Percentiles rank a stretch among this genome's conserved stretches.
These are phyloP conservation scores for Fusarium protoensiforme DNA, from an alignment of 2,329 filamentous ascomycete species.

Conservation along the genomic window DNA sequence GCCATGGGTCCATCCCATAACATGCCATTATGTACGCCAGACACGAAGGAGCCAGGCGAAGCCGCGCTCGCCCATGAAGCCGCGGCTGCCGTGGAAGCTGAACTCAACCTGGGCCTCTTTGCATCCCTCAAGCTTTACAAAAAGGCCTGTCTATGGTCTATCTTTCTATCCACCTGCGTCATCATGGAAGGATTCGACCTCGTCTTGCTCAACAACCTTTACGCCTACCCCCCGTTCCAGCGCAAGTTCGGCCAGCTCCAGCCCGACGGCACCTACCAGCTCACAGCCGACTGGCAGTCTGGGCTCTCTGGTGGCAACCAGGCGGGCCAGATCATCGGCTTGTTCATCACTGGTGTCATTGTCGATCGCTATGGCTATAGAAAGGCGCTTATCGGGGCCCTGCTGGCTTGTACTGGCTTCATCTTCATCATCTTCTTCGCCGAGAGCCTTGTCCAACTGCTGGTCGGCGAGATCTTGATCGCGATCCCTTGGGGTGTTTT, in stretches of 20 bases:
- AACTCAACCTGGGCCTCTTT: background rate
- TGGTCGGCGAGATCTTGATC: background rate
- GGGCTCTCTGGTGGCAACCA: background rate
- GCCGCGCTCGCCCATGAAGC: too few relatives aligned
- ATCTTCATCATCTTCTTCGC: background rate
- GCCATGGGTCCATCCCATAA: too few relatives aligned
- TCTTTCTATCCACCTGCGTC: background rate
- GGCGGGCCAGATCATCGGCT: background rate
- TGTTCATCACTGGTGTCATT: background rate
- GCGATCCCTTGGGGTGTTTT: constrained; percentile 49
- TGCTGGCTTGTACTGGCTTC: background rate
- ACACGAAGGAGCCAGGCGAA: too few relatives aligned
- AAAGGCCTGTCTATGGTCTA: background rate
- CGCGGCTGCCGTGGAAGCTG: background rate
- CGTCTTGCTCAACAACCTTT: background rate
- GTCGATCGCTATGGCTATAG: background rate
- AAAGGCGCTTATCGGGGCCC: background rate
- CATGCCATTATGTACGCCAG: too few relatives aligned
- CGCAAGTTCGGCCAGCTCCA: background rate
- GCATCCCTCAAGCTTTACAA: background rate
- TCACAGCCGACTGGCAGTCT: background rate
- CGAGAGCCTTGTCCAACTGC: background rate
- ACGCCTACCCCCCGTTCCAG: background rate
- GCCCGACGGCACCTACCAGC: background rate
- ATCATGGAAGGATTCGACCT: background rate